Percentiles rank a stretch among this genome's conserved stretches.
These are phyloP conservation scores for Nannochloropsis salina DNA, from an alignment of 108 stramenopile genomes.

Conservation along the genomic window DNA sequence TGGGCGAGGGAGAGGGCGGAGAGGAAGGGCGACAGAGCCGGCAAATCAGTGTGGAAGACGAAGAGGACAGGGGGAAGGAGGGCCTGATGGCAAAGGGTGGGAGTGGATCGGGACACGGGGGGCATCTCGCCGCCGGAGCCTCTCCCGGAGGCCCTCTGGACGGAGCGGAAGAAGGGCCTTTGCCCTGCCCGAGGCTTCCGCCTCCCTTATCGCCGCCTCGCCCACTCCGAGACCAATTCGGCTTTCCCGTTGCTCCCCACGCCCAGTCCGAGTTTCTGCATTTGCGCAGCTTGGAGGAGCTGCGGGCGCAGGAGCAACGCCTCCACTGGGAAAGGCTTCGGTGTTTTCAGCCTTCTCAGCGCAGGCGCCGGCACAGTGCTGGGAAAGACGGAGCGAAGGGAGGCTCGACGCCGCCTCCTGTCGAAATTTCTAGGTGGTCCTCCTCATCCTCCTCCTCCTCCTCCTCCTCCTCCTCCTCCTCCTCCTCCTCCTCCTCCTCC, in stretches of 20 bases:
- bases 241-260: not conserved
- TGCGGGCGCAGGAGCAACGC: not conserved
- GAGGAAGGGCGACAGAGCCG: not conserved
- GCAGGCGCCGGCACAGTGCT: not conserved
- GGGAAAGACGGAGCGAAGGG: not conserved
- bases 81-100: not conserved
- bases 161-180: too few relatives aligned
- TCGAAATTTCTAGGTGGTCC: not conserved
- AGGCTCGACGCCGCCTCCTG: not conserved
- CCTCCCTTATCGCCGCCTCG: not conserved
- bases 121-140: too few relatives aligned
- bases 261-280: not conserved
- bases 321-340: not conserved
- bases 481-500: not conserved
- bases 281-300: not conserved
- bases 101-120: not conserved
- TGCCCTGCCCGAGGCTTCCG: too few relatives aligned
- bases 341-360: not conserved
- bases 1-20: not conserved
- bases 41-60: not conserved
- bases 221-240: not conserved
- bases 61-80: not conserved
- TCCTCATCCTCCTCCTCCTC: not conserved
- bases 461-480: not conserved
- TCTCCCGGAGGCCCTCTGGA: too few relatives aligned